Evolutionary conservation across 352 stramenopile species (phyloP).

Genomic region (Globisporangium spinosum): DNA sequence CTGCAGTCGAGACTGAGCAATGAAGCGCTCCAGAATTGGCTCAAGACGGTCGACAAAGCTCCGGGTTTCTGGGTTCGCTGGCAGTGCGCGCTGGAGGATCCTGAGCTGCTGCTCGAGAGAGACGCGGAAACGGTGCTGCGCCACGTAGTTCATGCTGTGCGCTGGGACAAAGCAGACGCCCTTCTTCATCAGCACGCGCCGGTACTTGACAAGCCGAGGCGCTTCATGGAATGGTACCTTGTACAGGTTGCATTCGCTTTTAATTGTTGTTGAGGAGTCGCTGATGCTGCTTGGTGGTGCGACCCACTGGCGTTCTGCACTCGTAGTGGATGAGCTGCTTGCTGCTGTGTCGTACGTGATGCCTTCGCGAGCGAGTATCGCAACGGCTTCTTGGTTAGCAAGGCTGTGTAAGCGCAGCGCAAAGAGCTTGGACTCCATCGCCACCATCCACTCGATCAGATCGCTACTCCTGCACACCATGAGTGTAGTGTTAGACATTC

Average conservation of each 20-base stretch:
- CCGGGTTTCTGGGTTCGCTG: constrained; percentile 22
- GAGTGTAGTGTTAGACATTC: no score
- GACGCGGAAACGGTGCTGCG: constrained; percentile 36
- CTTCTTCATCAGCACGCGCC: constrained; percentile 38
- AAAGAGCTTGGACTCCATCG: constrained; percentile 44
- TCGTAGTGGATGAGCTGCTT: not conserved
- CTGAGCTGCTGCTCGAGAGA: constrained; percentile 33
- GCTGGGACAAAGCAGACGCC: constrained; percentile 47
- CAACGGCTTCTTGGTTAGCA: not conserved
- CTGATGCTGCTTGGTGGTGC: not conserved
- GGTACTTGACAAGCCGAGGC: constrained; percentile 31
- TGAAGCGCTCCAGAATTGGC: constrained; percentile 36
- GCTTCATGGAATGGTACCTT: constrained; percentile 51
- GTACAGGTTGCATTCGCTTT: constrained; percentile 17
- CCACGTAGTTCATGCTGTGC: constrained; percentile 33
- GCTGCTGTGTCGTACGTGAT: not conserved
- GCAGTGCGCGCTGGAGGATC: constrained; percentile 42
- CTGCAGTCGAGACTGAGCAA: constrained; percentile 29
- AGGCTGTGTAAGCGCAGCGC: constrained; percentile 21
- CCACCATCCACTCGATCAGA: constrained; percentile 47
- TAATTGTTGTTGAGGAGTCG: not conserved
- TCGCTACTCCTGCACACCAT: constrained; percentile 14
- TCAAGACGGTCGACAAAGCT: constrained; percentile 14
- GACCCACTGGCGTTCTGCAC: not conserved
- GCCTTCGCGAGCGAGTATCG: constrained; percentile 23